Evolutionary conservation across 257 asterid genomes (phyloP), one percentile per base, ranked within the genome.

Genomic region (Penstemon barbatus): DNA sequence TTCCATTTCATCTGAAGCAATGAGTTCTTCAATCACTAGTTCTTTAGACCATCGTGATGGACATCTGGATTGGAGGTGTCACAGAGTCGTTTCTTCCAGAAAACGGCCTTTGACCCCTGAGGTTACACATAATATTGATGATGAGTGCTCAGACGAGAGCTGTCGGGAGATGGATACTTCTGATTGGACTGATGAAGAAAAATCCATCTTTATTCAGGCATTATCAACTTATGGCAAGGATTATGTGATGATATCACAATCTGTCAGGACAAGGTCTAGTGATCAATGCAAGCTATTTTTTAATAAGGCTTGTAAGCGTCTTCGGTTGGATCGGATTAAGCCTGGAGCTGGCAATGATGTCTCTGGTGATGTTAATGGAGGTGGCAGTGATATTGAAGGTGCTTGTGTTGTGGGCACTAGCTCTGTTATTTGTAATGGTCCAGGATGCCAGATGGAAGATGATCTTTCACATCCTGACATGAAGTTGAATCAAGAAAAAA

Each of bases 151-250:
- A 5, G 96, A 91, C 63, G 99, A 86, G 85, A 91, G 98, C 85
- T 95, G 91, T 71, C 90, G 84, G 73, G 97, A 91, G 75, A 79
- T 86, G 85, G 96, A 83, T 74, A 63, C 81, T 71, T 19, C 79
- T 57, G 90, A 89, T 84, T 95, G 99, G 99, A 86, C 96, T 7
- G 97, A 95, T 9, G 96, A 82, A 70, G 99, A 95, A 88, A 95
- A 87, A 65, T 82, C 95, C 41, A 40, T 66, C 40, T 87, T 91
- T 63, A 65, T 91, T 53, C 87, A 82, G 76, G 95, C 97, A 0
- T 82, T 89, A 53, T 86, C 96, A 41, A 75, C 86, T 59, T 82
- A 74, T 74, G 98, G 98, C 66, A 91, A 80, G 74, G 96, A 95
- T 78, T 91, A 91, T 61, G 67, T 57, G 33, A 82, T 76, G 96